These are phyloP conservation scores for Glycine soja DNA, from an alignment of 306 rosid genomes.

Conservation along the genomic window DNA sequence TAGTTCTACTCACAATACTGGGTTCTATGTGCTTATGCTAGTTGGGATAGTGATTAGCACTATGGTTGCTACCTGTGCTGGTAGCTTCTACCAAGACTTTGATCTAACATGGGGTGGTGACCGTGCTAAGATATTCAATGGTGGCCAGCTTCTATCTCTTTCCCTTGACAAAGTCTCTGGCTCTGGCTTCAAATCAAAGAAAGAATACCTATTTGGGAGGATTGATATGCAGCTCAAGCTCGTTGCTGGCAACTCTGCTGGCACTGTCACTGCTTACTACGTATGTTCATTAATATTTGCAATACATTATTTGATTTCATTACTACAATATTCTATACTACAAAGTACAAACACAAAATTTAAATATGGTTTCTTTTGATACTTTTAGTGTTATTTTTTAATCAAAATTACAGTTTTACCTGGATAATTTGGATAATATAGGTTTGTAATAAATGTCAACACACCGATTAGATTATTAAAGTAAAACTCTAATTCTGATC, in stretches of 20 bases:
- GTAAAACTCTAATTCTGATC: too few species aligned
- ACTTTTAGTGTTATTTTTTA: too few species aligned
- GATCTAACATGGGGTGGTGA: constrained; percentile 72
- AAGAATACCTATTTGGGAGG: constrained; percentile 67
- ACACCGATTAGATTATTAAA: too few species aligned
- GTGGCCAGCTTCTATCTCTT: constrained; percentile 76
- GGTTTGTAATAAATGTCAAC: too few species aligned
- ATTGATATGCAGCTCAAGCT: constrained; percentile 81
- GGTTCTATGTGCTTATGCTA: constrained; percentile 41
- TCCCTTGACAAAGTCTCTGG: constrained; percentile 80
- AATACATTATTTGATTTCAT: too few species aligned
- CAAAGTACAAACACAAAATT: too few species aligned
- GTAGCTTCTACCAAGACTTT: constrained; percentile 69
- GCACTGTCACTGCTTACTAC: constrained; percentile 84
- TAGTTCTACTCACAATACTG: constrained; percentile 15
- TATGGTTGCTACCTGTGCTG: constrained; percentile 54
- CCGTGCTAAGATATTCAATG: constrained; percentile 63
- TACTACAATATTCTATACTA: background rate
- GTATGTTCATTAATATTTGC: constrained; percentile 48
- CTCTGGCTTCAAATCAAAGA: constrained; percentile 82
- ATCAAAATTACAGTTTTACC: background rate
- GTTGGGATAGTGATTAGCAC: constrained; percentile 50
- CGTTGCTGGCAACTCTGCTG: constrained; percentile 87
- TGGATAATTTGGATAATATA: too few species aligned
- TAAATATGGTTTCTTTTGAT: too few species aligned